Evolutionary conservation across 1,139 yeast species (phyloP).

Genomic region (Arxiozyma heterogenica): DNA sequence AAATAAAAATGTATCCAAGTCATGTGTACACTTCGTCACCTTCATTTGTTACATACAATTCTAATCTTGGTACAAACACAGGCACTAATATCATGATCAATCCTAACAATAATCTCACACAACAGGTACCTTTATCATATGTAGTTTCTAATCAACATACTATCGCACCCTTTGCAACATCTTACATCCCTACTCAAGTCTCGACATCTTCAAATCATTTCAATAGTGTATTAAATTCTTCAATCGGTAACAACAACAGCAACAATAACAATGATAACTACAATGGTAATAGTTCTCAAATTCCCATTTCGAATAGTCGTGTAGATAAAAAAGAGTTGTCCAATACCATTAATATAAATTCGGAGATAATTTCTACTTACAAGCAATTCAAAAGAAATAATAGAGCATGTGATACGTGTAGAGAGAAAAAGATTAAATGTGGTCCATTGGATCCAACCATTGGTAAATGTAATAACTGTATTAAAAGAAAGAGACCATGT

Average conservation of each 20-base stretch:
- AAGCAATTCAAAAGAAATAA: slow-evolving; percentile 21
- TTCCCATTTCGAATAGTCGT: no score
- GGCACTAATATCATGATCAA: no score
- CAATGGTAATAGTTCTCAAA: no score
- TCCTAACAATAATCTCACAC: not conserved
- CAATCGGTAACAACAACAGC: no score
- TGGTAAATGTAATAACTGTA: slow-evolving; percentile 24
- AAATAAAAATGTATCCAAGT: not conserved
- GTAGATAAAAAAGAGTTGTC: no score
- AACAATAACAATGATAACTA: no score
- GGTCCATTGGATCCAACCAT: slow-evolving; percentile 20
- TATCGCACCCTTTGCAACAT: not conserved
- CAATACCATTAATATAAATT: not conserved
- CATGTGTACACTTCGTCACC: not conserved
- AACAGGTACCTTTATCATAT: not conserved
- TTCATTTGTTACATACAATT: not conserved
- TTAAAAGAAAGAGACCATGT: slow-evolving; percentile 20
- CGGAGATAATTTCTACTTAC: not conserved
- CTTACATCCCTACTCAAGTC: no score
- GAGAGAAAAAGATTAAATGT: slow-evolving; percentile 32
- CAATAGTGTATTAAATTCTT: not conserved
- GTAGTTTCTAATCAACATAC: not conserved
- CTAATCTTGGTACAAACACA: not conserved
- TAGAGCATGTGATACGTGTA: slow-evolving; percentile 32
- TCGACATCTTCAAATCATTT: not conserved